Percentiles rank a stretch among this genome's conserved stretches.
phyloP scores from a whole-genome alignment of 2,329 filamentous ascomycete species.

The Arthrocladium fulminans region DNA sequence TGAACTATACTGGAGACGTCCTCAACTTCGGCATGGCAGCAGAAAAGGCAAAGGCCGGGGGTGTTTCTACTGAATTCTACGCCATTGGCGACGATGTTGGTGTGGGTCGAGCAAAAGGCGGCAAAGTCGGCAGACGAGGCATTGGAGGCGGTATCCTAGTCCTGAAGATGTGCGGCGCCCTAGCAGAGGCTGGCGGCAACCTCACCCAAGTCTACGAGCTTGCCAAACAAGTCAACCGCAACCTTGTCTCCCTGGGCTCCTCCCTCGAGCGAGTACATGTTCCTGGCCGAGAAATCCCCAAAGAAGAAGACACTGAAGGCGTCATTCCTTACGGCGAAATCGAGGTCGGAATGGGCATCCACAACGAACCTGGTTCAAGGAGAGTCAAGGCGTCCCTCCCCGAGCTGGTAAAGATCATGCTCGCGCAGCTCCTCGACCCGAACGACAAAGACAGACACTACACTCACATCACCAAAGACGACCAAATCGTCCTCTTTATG shows the following conservation, averaged over 20 bases:
- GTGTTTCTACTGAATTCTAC: slow-evolving; percentile 73
- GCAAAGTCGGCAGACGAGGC: slow-evolving; percentile 85
- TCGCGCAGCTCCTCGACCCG: slow-evolving; percentile 54
- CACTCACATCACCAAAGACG: slow-evolving; percentile 46
- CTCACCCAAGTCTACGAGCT: slow-evolving; percentile 65
- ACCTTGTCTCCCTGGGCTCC: slow-evolving; percentile 76
- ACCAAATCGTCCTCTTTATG: slow-evolving; percentile 55
- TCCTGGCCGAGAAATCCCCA: slow-evolving; percentile 56
- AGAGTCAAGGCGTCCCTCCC: slow-evolving; percentile 42
- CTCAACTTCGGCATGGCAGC: slow-evolving; percentile 90
- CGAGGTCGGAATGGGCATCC: slow-evolving; percentile 60
- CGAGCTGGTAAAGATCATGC: slow-evolving; percentile 51
- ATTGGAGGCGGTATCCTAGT: slow-evolving; percentile 88
- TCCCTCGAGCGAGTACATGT: slow-evolving; percentile 89
- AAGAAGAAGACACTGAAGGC: slow-evolving; percentile 47
- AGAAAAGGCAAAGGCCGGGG: slow-evolving; percentile 78
- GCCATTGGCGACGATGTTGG: slow-evolving; percentile 89
- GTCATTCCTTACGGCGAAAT: slow-evolving; percentile 42
- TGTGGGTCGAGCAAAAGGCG: slow-evolving; percentile 68
- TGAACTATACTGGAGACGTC: slow-evolving; percentile 89
- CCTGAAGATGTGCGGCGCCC: slow-evolving; percentile 78
- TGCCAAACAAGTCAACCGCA: slow-evolving; percentile 62
- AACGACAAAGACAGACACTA: slow-evolving; percentile 57
- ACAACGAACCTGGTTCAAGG: slow-evolving; percentile 54
- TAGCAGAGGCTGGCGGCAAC: slow-evolving; percentile 61